Evolutionary conservation across 2,329 filamentous ascomycete genomes (phyloP), one percentile per base, ranked within the genome.

Genomic region (Xylariaceae sp.): DNA sequence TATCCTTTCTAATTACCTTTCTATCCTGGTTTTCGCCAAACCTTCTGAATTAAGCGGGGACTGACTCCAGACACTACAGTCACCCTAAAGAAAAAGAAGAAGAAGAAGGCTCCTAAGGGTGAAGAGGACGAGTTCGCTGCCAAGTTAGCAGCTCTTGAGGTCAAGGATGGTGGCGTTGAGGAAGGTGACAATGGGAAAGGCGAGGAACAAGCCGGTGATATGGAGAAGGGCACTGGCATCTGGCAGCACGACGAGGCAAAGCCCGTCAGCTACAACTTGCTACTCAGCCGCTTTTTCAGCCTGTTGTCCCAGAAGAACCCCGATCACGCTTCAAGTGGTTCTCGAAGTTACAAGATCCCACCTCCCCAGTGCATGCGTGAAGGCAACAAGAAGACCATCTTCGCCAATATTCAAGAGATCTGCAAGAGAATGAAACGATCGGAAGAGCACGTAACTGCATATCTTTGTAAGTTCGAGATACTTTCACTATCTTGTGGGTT

Each of bases 341-440:
- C 88, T 71, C 95, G 92, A 83, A 96, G 90, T 77, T 99, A 98
- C 87, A 98, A 98, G 87, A 99, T 99, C 67, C 95, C 95, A 50
- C 95, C 95, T 50, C 95, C 95, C 48, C 95, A 99, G 81, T 98
- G 95, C 80, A 87, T 98, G 73, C 93, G 95, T 80, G 95, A 99
- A 92, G 95, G 95, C 75, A 99, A 99, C 87, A 96, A 96, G 86
- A 96, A 96, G 88, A 99, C 95, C 61, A 96, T 99, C 72, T 99
- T 99, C 72, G 95, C 93, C 81, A 99, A 99, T 81, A 95, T 99
- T 72, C 87, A 91, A 74, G 95, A 99, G 74, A 98, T 99, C 71
- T 96, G 92, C 85, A 96, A 96, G 85, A 88, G 93, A 70, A 98
- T 99, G 93, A 99, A 99, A 88, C 87, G 95, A 75, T 93, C 90